Percentiles rank a stretch among this genome's conserved stretches.
Evolutionary conservation across 129 eudicot genomes (phyloP).

Genomic region (Flaveria linearis): DNA sequence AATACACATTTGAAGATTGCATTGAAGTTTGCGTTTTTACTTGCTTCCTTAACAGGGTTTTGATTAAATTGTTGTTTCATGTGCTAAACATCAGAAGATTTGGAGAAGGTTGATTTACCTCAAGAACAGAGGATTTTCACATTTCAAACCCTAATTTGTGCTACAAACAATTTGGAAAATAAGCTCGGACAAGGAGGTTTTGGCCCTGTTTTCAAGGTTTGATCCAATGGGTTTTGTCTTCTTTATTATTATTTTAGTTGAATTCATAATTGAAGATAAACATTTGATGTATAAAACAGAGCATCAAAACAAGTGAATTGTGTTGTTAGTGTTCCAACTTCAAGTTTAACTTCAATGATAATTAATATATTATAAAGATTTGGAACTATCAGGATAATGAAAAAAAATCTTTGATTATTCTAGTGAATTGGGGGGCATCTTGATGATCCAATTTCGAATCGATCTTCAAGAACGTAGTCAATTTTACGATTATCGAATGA

Average conservation of each 20-base stretch:
- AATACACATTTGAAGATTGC: not conserved
- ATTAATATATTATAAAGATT: too few species aligned
- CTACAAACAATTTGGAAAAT: slow-evolving; percentile 59
- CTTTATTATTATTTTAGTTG: not conserved
- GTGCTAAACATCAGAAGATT: slow-evolving; percentile 40
- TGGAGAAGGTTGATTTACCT: slow-evolving; percentile 49
- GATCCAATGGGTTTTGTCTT: not conserved
- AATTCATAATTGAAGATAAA: slow-evolving; percentile 8
- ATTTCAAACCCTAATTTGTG: slow-evolving; percentile 54
- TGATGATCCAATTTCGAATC: not conserved
- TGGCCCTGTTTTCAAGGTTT: slow-evolving; percentile 87
- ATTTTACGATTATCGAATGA: not conserved
- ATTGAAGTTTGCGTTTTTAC: slow-evolving; percentile 6
- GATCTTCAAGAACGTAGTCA: not conserved
- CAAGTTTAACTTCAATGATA: too few species aligned
- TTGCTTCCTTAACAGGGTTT: not conserved
- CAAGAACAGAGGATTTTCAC: slow-evolving; percentile 65
- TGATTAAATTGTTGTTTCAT: slow-evolving; percentile 4
- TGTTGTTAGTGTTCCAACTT: too few species aligned
- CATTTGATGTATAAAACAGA: not conserved
- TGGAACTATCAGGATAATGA: not conserved
- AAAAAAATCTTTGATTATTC: not conserved
- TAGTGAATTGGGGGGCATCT: not conserved
- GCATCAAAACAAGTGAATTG: too few species aligned
- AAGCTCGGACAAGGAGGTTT: slow-evolving; percentile 93